Evolutionary conservation across 1,284 basidiomycete genomes (phyloP), one percentile per base, ranked within the genome.

Genomic region (Cryptococcus maquisensis): DNA sequence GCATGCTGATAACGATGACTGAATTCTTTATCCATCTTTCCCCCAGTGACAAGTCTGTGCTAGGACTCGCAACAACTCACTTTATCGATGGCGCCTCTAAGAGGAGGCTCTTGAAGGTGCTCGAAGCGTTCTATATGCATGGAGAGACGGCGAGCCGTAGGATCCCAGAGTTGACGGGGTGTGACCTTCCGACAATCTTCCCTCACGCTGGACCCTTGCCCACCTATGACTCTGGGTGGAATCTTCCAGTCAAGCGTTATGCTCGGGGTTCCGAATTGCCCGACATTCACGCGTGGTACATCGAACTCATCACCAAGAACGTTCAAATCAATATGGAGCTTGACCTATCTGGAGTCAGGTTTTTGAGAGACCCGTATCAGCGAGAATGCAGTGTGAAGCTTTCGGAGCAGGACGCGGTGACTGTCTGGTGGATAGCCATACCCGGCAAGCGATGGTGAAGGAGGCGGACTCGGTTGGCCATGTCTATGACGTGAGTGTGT

Each of bases 341-440:
- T 1, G 2, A n/a, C 18, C 26, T 24, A 28, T 28, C 36, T 0
- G 52, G 48, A n/a, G 15, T 53, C n/a, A 23, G 20, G 15, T 7
- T 12, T 13, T 5, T 47, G 45, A 39, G 36, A 23, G 36, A 41
- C 10, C 35, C 24, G 20, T 47, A 21, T 9, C 16, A n/a, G 9
- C 26, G 12, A 4, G 24, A 47, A n/a, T 18, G 6, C 10, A n/a
- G 6, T 3, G 43, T 32, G 13, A 48, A 36, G 28, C 21, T 57
- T 10, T 55, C 52, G 12, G 65, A 63, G 45, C 59, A 61, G 40
- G 65, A 67, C 53, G 53, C 61, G 10, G 32, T 67, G 12, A 56
- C 56, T 24, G 65, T 48, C 2, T 67, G 63, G 63, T 67, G 63
- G 61, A 37, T 62, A n/a, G 49, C 40, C 37, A 47, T 67, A 21